Evolutionary conservation across 768 basidiomycete species (phyloP).

Genomic region (Russula abietina): DNA sequence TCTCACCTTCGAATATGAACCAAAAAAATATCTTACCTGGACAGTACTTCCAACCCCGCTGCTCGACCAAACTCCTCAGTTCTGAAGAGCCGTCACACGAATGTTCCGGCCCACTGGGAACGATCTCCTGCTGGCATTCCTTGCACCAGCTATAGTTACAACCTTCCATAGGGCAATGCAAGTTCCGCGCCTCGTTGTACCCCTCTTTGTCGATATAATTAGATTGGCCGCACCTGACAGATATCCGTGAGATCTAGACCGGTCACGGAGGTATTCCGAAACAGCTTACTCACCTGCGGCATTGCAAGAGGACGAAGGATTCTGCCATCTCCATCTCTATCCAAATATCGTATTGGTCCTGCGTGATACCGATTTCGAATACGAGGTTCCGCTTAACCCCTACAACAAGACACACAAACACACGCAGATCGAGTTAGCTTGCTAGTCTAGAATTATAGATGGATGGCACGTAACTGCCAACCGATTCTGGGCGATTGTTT

Average conservation of each 20-base stretch:
- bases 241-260: neutral
- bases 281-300: slow-evolving; percentile 39
- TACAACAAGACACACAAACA: neutral
- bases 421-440: neutral
- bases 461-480: slow-evolving; percentile 31
- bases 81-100: slow-evolving; percentile 34
- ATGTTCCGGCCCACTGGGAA: slow-evolving; percentile 24
- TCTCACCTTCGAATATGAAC: neutral
- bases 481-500: too few relatives aligned
- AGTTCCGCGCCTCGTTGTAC: slow-evolving; percentile 24
- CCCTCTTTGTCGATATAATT: slow-evolving; percentile 29
- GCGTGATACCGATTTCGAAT: slow-evolving; percentile 40
- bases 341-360: slow-evolving; percentile 37
- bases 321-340: slow-evolving; percentile 43
- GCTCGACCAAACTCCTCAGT: slow-evolving; percentile 29
- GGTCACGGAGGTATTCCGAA: neutral
- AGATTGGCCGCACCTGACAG: slow-evolving; percentile 20
- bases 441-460: neutral
- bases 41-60: slow-evolving; percentile 33
- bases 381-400: slow-evolving; percentile 29
- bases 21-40: slow-evolving; percentile 26
- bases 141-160: slow-evolving; percentile 34
- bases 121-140: slow-evolving; percentile 29
- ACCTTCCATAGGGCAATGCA: slow-evolving; percentile 29
- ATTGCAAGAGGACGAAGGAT: slow-evolving; percentile 42